A percentile compares a stretch with the other conserved stretches of the same genome.
phyloP scores from a whole-genome alignment of 352 stramenopile genomes.

The Lagenidium giganteum region DNA sequence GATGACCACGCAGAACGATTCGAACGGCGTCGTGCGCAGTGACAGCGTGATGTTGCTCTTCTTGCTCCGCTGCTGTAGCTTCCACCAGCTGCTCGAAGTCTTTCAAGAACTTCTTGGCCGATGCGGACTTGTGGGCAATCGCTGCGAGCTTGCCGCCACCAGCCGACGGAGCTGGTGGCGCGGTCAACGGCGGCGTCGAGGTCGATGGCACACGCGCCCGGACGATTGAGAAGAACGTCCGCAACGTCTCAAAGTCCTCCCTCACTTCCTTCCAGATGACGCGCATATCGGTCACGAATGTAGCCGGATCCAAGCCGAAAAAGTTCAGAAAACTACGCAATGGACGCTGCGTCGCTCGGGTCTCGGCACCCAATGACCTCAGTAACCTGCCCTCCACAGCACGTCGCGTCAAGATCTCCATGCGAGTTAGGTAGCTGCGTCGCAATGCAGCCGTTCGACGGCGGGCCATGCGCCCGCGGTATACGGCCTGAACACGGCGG shows the following conservation, averaged over 20 bases:
- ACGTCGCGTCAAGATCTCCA: slow-evolving; percentile 62
- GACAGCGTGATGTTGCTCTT: slow-evolving; percentile 30
- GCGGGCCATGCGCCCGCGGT: slow-evolving; percentile 63
- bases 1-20: slow-evolving; percentile 70
- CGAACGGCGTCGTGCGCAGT: slow-evolving; percentile 50
- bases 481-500: slow-evolving; percentile 55
- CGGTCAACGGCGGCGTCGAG: no score
- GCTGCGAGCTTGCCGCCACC: slow-evolving; percentile 4
- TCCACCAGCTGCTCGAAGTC: slow-evolving; percentile 58
- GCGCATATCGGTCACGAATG: slow-evolving; percentile 67
- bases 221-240: slow-evolving; percentile 56
- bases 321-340: slow-evolving; percentile 65
- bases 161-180: no score
- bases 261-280: slow-evolving; percentile 56
- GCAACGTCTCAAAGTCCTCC: slow-evolving; percentile 63
- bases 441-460: slow-evolving; percentile 56
- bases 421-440: slow-evolving; percentile 67
- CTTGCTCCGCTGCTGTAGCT: slow-evolving; percentile 29
- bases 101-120: slow-evolving; percentile 45
- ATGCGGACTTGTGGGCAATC: slow-evolving; percentile 34
- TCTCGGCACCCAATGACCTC: slow-evolving; percentile 48
- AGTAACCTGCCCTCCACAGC: slow-evolving; percentile 60
- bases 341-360: slow-evolving; percentile 48
- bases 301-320: slow-evolving; percentile 71
- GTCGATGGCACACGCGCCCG: slow-evolving; percentile 45